phyloP scores from a whole-genome alignment of 768 basidiomycete genomes.

The Boletus speciosus region DNA sequence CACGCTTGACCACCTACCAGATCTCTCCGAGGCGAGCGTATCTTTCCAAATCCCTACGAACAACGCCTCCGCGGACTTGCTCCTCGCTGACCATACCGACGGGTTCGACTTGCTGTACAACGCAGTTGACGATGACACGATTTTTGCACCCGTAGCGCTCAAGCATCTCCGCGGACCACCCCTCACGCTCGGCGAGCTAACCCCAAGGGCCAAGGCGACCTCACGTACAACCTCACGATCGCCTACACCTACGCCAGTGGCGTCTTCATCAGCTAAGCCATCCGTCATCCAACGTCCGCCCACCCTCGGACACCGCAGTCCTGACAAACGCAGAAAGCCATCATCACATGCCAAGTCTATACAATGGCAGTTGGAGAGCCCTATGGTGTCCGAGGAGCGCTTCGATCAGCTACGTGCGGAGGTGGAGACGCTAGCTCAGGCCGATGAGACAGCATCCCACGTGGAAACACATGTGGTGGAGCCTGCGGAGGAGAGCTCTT shows the following conservation, averaged over 20 bases:
- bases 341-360: conserved; percentile 1
- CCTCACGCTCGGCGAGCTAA: conserved; percentile 40
- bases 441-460: conserved; percentile 4
- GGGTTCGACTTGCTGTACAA: conserved; percentile 37
- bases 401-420: conserved; percentile 17
- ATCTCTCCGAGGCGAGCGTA: conserved; percentile 41
- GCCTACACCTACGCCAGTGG: conserved; percentile 3
- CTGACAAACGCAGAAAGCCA: conserved; percentile 11
- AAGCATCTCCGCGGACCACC: conserved; percentile 26
- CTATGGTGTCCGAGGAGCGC: conserved; percentile 29
- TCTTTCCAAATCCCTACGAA: conserved; percentile 52
- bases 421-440: conserved; percentile 15
- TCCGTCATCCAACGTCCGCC: conserved; percentile 4
- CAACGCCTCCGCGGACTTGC: conserved; percentile 27
- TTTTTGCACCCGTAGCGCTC: conserved; percentile 34
- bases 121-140: conserved; percentile 31
- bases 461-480: not conserved
- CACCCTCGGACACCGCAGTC: conserved; percentile 13
- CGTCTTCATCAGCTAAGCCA: conserved; percentile 16
- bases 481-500: not conserved
- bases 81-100: conserved; percentile 42
- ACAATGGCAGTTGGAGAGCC: not conserved
- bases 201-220: conserved; percentile 33
- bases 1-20: conserved; percentile 53
- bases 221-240: conserved; percentile 6